phyloP scores from a whole-genome alignment of 345 rosid genomes.

The Angophora floribunda region DNA sequence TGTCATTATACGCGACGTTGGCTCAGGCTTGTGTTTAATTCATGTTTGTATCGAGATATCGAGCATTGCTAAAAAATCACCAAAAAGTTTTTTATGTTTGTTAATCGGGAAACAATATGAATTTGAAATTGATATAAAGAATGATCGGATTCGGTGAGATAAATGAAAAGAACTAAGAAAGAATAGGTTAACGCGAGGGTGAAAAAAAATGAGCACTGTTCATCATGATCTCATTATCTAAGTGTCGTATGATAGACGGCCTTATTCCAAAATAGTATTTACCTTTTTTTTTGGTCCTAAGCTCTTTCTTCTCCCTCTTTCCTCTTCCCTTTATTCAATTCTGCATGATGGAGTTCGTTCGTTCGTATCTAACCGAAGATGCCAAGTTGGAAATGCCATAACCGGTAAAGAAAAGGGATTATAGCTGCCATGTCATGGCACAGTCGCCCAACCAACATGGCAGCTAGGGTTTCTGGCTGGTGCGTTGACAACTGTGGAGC shows the following conservation, averaged over 20 bases:
- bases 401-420: neutral
- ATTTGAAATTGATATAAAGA: neutral
- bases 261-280: accelerated
- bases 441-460: neutral
- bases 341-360: neutral
- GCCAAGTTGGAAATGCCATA: neutral
- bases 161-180: neutral
- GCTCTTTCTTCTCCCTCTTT: neutral
- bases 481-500: neutral
- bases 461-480: neutral
- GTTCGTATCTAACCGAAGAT: neutral
- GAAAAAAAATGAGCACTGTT: neutral
- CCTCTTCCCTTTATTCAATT: neutral
- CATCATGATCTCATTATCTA: neutral
- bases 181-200: neutral
- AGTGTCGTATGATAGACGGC: accelerated
- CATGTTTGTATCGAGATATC: accelerated
- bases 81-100: neutral
- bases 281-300: neutral
- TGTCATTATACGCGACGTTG: accelerated
- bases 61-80: neutral
- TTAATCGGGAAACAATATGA: neutral
- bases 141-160: neutral
- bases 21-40: accelerated
- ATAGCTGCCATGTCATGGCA: neutral